Base-by-base conservation (phyloP, 805 yeast species). In the Pichia cabralensis region DNA sequence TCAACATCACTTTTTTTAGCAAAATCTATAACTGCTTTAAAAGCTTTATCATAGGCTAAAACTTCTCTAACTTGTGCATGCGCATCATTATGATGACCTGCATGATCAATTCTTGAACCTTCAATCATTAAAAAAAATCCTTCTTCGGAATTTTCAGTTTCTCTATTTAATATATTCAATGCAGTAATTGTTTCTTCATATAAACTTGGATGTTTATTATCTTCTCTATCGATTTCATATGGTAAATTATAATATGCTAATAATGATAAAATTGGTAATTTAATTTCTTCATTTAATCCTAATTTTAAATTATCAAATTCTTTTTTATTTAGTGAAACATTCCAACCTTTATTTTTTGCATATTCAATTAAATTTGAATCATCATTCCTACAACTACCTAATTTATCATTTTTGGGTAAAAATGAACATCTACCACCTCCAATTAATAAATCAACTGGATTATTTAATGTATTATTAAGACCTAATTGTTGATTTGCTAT, bases 71-170 rank as follows among this genome's bases (percentile, higher is more conserved):
- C 95, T 61, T 86, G 95, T 8, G 95, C 95, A 6, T 89, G 89
- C 9, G 96, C 89, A 55, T 88, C 96, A 52, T 88, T 86, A 48
- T 71, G 77, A 60, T 88, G 96, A 28, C 96, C 96, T 6, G 95
- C 95, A 53, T 86, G 96, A 59, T 88, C 96, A 49, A 88, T 86
- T 56, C 96, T 71, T 6, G 95, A 82, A 14, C 96, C 96, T 63
- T 88, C 96, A 34, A 88, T 74, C 56, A 88, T 55, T 39, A 88
- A 56, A 62, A 88, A 86, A 56, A 88, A 86, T 0, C 96, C 96
- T 44, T 80, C 59, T 14, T 84, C 92, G 3, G 82, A 70, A 45
- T 83, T 69, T 43, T 69, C 59, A 1, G 94, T 70, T 16, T 88
- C 88, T 37, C 71, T 62, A 3, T 69, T 60, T 44, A 86, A 65